These are phyloP conservation scores for Tetracentron sinense DNA, from an alignment of 164 flowering plant species.

Conservation along the genomic window DNA sequence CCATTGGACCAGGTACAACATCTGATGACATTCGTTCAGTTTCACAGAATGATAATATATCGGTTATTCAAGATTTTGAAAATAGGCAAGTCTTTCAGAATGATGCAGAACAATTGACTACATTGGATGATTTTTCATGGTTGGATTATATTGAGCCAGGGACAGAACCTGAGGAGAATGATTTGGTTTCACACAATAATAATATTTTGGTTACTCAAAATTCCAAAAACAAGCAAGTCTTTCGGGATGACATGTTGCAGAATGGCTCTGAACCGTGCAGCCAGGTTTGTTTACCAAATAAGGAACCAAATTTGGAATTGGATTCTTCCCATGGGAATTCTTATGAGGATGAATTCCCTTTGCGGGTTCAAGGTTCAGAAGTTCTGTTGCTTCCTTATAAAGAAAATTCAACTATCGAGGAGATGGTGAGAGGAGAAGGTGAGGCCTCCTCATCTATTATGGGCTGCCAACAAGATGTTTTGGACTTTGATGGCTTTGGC, in stretches of 20 bases:
- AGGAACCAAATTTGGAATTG: slow-evolving; percentile 20
- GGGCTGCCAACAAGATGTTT: slow-evolving; percentile 35
- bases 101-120: slow-evolving; percentile 9
- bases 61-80: slow-evolving; percentile 16
- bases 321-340: slow-evolving; percentile 24
- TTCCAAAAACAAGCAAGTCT: slow-evolving; percentile 10
- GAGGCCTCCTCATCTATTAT: slow-evolving; percentile 43
- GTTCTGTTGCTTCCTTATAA: slow-evolving; percentile 63
- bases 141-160: slow-evolving; percentile 31
- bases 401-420: slow-evolving; percentile 29
- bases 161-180: slow-evolving; percentile 1
- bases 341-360: slow-evolving; percentile 44
- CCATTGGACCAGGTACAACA: slow-evolving; percentile 10
- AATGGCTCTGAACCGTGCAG: slow-evolving; percentile 18
- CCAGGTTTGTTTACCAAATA: slow-evolving; percentile 15
- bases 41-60: slow-evolving; percentile 17
- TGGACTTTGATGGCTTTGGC: slow-evolving; percentile 77
- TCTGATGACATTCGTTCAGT: slow-evolving; percentile 16
- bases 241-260: slow-evolving; percentile 15
- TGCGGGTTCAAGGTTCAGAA: slow-evolving; percentile 53
- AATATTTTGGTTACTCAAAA: slow-evolving; percentile 12
- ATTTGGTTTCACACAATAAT: slow-evolving; percentile 5
- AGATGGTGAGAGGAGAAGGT: slow-evolving; percentile 24
- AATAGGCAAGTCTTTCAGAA: slow-evolving; percentile 17
- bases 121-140: slow-evolving; percentile 31